These are phyloP conservation scores for Rhazya stricta DNA, from an alignment of 257 asterid genomes.

Conservation along the genomic window DNA sequence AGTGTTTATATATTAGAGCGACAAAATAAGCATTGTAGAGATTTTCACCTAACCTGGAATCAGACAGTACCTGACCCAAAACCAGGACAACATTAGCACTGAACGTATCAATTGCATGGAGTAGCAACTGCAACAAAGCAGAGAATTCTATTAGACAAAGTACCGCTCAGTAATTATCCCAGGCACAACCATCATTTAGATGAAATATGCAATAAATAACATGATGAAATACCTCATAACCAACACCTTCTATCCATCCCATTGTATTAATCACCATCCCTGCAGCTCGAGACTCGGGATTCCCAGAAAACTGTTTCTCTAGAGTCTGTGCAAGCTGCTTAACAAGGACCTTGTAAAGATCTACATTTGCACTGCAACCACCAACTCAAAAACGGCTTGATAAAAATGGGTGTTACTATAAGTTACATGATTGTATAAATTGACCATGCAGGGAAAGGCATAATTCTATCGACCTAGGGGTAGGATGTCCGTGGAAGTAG, in stretches of 20 bases:
- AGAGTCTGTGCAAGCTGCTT: conserved; percentile 83
- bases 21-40: background rate
- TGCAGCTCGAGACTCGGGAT: conserved; percentile 86
- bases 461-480: conserved; percentile 55
- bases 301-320: conserved; percentile 80
- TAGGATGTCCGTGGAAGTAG: conserved; percentile 82
- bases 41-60: conserved; percentile 4
- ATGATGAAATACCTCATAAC: conserved; percentile 69
- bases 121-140: conserved; percentile 64
- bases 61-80: conserved; percentile 78
- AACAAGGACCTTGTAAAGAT: conserved; percentile 80
- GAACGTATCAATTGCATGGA: conserved; percentile 82
- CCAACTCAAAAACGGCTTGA: conserved; percentile 16
- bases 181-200: background rate
- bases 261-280: conserved; percentile 96
- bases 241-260: conserved; percentile 98
- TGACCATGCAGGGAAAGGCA: background rate
- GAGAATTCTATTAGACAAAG: conserved; percentile 10
- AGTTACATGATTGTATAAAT: background rate
- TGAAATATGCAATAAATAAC: background rate
- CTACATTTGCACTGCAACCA: conserved; percentile 75
- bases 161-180: background rate
- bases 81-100: conserved; percentile 84
- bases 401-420: background rate
- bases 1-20: background rate